phyloP scores from a whole-genome alignment of 2,329 filamentous ascomycete species.

The Aspergillus spinulosporus region DNA sequence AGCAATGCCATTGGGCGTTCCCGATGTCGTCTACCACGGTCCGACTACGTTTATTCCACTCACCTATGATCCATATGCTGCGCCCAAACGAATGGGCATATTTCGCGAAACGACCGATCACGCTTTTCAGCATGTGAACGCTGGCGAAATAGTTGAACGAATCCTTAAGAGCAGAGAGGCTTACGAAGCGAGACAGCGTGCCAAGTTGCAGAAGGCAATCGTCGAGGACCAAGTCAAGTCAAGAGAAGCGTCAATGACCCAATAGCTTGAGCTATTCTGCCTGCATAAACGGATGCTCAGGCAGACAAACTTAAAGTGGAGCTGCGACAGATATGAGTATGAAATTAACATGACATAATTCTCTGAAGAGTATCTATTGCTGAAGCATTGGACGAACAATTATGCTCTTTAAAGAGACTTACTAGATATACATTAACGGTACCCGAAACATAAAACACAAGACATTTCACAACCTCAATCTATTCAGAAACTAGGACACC shows the following conservation, averaged over 20 bases:
- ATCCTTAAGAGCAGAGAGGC: slow-evolving; percentile 83
- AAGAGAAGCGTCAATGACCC: slow-evolving; percentile 51
- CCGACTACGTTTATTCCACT: slow-evolving; percentile 83
- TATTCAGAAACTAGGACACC: slow-evolving; percentile 71
- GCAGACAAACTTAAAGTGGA: too few species aligned
- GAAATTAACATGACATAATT: too few species aligned
- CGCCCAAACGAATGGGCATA: slow-evolving; percentile 77
- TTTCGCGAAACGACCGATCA: slow-evolving; percentile 77
- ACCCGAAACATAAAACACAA: background rate
- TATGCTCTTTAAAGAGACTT: background rate
- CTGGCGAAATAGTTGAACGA: slow-evolving; percentile 83
- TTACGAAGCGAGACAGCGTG: slow-evolving; percentile 88
- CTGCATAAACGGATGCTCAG: too few species aligned
- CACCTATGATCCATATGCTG: slow-evolving; percentile 77
- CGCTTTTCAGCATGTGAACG: slow-evolving; percentile 82
- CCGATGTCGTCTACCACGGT: slow-evolving; percentile 89
- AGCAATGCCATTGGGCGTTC: slow-evolving; percentile 70
- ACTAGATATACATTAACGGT: slow-evolving; percentile 6
- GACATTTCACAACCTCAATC: background rate
- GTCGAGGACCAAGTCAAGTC: slow-evolving; percentile 67
- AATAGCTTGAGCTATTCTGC: too few species aligned
- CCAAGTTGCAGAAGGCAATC: slow-evolving; percentile 83
- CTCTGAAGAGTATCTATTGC: too few species aligned
- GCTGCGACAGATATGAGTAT: too few species aligned
- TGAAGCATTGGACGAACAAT: too few species aligned